Conservation (phyloP, 2,329 filamentous ascomycete genomes). For the Epichloe hybrida region DNA sequence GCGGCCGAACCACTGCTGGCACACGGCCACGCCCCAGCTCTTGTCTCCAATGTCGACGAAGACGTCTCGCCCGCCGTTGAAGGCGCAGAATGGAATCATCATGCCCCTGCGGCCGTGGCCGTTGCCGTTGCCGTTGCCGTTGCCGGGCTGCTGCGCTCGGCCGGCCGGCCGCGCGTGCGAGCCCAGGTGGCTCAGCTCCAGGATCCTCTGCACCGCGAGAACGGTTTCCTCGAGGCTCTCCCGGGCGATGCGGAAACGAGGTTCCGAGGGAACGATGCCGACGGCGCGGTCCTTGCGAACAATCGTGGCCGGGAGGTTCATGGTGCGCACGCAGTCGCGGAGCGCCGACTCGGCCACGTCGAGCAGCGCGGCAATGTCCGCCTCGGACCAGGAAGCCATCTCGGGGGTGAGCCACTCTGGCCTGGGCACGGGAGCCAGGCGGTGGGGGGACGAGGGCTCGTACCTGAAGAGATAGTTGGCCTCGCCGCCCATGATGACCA, state of each 20-base stretch:
- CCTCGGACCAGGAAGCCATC: conserved; percentile 64
- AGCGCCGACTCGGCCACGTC: conserved; percentile 80
- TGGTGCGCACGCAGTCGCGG: conserved; percentile 63
- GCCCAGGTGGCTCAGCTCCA: conserved; percentile 60
- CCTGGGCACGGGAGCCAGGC: conserved; percentile 54
- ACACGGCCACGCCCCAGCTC: conserved; percentile 85
- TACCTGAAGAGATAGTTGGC: conserved; percentile 91
- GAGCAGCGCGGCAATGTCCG: conserved; percentile 66
- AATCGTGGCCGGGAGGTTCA: conserved; percentile 66
- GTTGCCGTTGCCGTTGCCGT: neutral
- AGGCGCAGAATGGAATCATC: conserved; percentile 80
- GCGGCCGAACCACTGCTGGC: conserved; percentile 75
- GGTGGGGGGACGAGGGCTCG: conserved; percentile 46
- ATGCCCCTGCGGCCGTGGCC: conserved; percentile 6
- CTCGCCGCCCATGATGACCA: conserved; percentile 91
- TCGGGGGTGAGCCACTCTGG: conserved; percentile 62
- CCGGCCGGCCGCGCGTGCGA: conserved; percentile 16
- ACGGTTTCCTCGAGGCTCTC: conserved; percentile 95
- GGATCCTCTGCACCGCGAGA: conserved; percentile 79
- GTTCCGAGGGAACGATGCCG: conserved; percentile 52
- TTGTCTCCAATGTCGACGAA: conserved; percentile 99
- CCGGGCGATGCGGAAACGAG: conserved; percentile 56
- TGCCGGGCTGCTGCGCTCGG: conserved; percentile 7
- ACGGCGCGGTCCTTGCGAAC: conserved; percentile 83
- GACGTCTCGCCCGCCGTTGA: conserved; percentile 94